Percentiles rank a stretch among this genome's conserved stretches.
Conservation (phyloP, 2,329 filamentous ascomycete species). For the Xylaria sp. region DNA sequence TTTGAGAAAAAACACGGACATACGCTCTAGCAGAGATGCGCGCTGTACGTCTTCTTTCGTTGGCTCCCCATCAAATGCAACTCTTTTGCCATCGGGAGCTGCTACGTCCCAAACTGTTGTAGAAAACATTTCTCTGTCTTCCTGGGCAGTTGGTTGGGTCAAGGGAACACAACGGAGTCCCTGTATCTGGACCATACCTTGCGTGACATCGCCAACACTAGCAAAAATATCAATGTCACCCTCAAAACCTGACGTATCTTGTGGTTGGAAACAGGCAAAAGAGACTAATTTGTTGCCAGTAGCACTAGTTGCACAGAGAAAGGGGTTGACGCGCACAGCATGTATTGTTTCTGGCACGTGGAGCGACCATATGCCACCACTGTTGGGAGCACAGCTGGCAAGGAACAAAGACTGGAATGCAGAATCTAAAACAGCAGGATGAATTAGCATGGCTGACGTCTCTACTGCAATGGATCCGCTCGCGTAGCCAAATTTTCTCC, state of each 20-base stretch:
- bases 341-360: constrained; percentile 33
- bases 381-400: constrained; percentile 12
- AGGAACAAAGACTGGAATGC: constrained; percentile 41
- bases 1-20: constrained; percentile 10
- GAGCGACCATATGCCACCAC: constrained; percentile 28
- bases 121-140: constrained; percentile 32
- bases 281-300: neutral
- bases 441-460: constrained; percentile 31
- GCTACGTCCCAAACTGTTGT: constrained; percentile 26
- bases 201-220: neutral
- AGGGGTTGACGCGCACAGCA: constrained; percentile 28
- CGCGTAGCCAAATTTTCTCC: constrained; percentile 31
- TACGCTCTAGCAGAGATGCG: constrained; percentile 3
- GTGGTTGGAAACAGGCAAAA: neutral
- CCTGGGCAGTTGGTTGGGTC: neutral
- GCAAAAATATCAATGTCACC: constrained; percentile 28
- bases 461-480: constrained; percentile 27
- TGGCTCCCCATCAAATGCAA: neutral
- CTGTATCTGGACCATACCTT: constrained; percentile 32
- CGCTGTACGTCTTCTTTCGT: neutral
- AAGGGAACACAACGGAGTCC: constrained; percentile 28
- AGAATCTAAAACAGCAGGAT: constrained; percentile 41
- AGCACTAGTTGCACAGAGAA: constrained; percentile 17
- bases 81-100: neutral
- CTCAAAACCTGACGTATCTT: neutral